Conservation (phyloP, 176 grass and related monocot genomes). For the Triticum dicoccoides region DNA sequence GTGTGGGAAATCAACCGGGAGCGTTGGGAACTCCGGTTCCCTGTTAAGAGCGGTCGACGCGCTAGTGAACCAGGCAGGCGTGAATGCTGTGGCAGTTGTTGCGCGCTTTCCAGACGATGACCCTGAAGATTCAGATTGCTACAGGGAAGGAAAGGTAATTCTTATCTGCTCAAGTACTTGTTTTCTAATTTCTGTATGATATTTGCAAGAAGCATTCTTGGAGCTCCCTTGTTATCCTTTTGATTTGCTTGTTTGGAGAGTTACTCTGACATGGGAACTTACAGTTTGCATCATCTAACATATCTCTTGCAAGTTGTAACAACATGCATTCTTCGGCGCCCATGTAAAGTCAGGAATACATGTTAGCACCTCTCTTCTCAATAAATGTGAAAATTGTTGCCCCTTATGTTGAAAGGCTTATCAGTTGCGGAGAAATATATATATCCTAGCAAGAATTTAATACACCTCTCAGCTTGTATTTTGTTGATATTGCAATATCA, state of each 20-base stretch:
- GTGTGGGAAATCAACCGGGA: conserved; percentile 83
- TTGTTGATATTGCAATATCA: neutral
- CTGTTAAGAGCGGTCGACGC: conserved; percentile 68
- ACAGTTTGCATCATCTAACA: neutral
- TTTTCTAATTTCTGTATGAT: neutral
- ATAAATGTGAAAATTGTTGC: neutral
- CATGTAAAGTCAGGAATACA: neutral
- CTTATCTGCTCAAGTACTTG: neutral
- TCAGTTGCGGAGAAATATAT: too few relatives aligned
- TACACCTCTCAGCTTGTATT: neutral
- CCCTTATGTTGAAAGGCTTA: neutral
- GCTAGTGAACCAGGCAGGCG: conserved; percentile 50
- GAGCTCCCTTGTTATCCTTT: neutral
- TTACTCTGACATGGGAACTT: too few relatives aligned
- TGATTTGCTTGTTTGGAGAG: neutral
- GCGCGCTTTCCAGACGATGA: conserved; percentile 86
- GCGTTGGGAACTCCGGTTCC: conserved; percentile 61
- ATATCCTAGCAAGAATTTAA: neutral
- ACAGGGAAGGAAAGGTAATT: conserved; percentile 73
- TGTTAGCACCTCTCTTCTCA: neutral
- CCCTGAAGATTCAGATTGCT: conserved; percentile 61
- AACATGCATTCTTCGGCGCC: too few relatives aligned
- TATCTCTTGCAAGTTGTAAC: neutral
- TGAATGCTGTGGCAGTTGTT: conserved; percentile 86
- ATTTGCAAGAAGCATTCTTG: neutral